These are phyloP conservation scores for Pseudocercospora fijiensis DNA, from an alignment of 2,329 filamentous ascomycete species.

Conservation along the genomic window DNA sequence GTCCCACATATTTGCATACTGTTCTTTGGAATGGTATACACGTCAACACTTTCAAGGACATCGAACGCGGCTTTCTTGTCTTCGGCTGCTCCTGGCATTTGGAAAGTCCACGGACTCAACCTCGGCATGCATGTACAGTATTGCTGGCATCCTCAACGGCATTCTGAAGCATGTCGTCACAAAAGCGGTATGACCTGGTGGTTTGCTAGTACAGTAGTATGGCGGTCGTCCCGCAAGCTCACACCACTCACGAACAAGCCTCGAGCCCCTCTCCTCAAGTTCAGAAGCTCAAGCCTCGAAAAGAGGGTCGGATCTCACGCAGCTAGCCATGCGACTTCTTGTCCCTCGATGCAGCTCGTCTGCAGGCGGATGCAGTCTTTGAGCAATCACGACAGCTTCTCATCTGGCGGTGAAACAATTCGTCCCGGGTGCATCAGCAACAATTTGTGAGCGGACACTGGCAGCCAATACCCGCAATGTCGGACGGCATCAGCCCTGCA, in stretches of 20 bases:
- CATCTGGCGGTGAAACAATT: slow-evolving; percentile 10
- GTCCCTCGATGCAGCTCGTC: not conserved
- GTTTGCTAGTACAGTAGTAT: slow-evolving; percentile 8
- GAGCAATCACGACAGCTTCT: slow-evolving; percentile 5
- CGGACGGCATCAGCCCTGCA: slow-evolving; percentile 2
- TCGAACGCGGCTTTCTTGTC: not conserved
- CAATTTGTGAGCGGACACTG: slow-evolving; percentile 5
- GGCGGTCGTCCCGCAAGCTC: not conserved
- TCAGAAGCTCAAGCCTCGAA: not conserved
- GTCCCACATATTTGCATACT: not conserved
- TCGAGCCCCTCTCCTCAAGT: not conserved
- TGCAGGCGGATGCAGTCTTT: slow-evolving; percentile 2
- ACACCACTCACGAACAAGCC: not conserved
- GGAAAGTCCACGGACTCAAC: not conserved
- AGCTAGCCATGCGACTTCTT: not conserved
- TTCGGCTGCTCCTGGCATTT: not conserved
- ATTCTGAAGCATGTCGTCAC: slow-evolving; percentile 14
- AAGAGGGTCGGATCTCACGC: not conserved
- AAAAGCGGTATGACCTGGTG: slow-evolving; percentile 20
- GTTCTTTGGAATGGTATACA: not conserved
- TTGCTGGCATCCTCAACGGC: not conserved
- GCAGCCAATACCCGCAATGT: not conserved
- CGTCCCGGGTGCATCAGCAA: not conserved
- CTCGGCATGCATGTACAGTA: not conserved
- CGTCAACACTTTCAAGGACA: not conserved